Base-by-base conservation (phyloP, 2,329 filamentous ascomycete species). In the Sarocladiaceae sp. region DNA sequence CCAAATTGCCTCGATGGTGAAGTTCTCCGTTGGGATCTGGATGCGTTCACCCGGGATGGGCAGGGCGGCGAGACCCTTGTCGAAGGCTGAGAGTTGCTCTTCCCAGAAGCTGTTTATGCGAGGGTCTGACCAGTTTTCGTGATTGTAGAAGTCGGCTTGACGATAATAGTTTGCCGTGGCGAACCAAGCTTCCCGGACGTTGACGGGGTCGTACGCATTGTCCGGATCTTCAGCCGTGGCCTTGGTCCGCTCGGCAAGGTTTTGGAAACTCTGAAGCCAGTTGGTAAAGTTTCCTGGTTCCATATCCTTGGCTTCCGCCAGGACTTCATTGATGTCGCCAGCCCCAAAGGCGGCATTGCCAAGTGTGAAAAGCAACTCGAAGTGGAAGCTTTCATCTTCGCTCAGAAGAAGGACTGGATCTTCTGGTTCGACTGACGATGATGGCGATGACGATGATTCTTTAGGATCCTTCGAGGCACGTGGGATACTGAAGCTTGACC, bases 111-210 rank as follows among this genome's bases (percentile, higher is more conserved):
- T 50, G 19, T 55, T 54, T 45, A 68, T 61, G 4, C 58, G 58
- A 11, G 64, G 61, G 45, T 69, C 59, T 19, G 45, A 56, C 54
- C 50, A 53, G 52, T 69, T 63, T 10, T 51, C 55, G 46, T 62
- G 58, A 18, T 66, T 52, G 51, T 58, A 68, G 52, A 65, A 66
- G 44, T 62, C 59, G 10, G 67, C 61, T 1, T 47, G 33, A 16
- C 66, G 59, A 50, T 59, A 69, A 53, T 69, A 70, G 3, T 50
- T 56, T 3, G 66, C 47, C 2, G 63, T 59, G 12, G 55, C 55
- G 51, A 69, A 68, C 43, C 45, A 51, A 24, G 48, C 33, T 11
- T 51, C 47, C 12, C 44, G 41, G 20, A 50, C 47, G 15, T 49
- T 49, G 3, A 49, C 12, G 12, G 45, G 35, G 24, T 51, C 47